Base-by-base conservation (phyloP, 331 rosid genomes). In the Phaseolus coccineus region DNA sequence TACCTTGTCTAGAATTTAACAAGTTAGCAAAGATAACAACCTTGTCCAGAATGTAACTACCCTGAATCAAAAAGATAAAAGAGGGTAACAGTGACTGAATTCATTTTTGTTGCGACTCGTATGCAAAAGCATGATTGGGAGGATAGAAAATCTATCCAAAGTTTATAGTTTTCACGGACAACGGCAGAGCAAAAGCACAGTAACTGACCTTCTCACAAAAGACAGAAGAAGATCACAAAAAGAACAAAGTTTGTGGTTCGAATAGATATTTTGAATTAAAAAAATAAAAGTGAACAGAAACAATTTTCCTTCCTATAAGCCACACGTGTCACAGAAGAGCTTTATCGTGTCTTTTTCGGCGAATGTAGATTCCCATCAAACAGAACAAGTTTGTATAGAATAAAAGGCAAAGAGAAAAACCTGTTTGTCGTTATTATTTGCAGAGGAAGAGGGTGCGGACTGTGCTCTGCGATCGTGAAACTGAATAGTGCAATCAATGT, bases 401-500 rank as follows among this genome's bases (percentile, higher is more conserved):
- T 46, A 10, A 46, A 46, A 12, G 15, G 13, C 6, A 16, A n/a
- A 16, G n/a, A 8, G 8, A 22, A 10, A 11, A 5, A 74, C 79
- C 79, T 61, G 47, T 6, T 33, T 42, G n/a, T 74, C 57, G 2
- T 61, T 42, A 8, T 27, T 27, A 4, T 3, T 16, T 15, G 14
- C 31, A 3, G 31, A 2, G 6, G 33, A 2, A 0, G 6, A 35
- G 39, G 39, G 4, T 42, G 8, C n/a, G 15, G 58, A 4, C 33
- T 25, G 14, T 0, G 70, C 16, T 35, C 30, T 44, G 8, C 85
- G 85, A 27, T 75, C 67, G 0, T 68, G 72, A 2, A 75, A 58
- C 3, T 81, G 42, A 28, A 76, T n/a, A 13, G 68, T 81, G 47
- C 85, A 76, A 69, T 81, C 85, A 16, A 81, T 76, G 31, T 81